Conservation (phyloP, 306 rosid species). For the Prunus mira region DNA sequence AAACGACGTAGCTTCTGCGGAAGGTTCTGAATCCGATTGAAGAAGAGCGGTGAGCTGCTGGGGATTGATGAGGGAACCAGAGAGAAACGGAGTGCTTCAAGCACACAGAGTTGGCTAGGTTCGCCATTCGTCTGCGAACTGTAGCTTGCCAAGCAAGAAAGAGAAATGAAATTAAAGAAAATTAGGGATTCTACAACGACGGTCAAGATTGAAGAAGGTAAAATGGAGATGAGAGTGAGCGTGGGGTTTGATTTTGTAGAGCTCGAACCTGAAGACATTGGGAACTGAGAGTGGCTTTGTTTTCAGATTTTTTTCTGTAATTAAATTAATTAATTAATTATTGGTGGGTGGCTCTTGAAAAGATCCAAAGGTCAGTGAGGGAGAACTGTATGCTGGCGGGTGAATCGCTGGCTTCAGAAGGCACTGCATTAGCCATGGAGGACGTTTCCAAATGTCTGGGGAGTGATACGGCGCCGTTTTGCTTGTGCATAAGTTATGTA, state of each 20-base stretch:
- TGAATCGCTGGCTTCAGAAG: not conserved
- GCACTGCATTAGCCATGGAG: not conserved
- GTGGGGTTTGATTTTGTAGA: not conserved
- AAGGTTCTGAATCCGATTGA: slow-evolving; percentile 39
- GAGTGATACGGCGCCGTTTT: not conserved
- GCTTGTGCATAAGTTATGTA: no score
- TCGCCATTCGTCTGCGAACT: slow-evolving; percentile 60
- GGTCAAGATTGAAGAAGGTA: slow-evolving; percentile 6
- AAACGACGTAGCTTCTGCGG: slow-evolving; percentile 60
- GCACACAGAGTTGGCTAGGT: slow-evolving; percentile 43
- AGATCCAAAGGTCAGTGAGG: slow-evolving; percentile 38
- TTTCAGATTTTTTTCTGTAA: not conserved
- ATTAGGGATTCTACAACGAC: not conserved
- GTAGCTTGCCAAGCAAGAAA: slow-evolving; percentile 22
- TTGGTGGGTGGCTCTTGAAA: slow-evolving; percentile 34
- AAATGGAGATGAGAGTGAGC: not conserved
- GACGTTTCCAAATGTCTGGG: not conserved
- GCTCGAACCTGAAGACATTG: slow-evolving; percentile 11
- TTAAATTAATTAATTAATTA: not conserved
- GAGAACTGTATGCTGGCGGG: not conserved
- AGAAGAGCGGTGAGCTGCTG: slow-evolving; percentile 10
- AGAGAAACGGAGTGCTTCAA: slow-evolving; percentile 50
- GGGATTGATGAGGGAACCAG: slow-evolving; percentile 29
- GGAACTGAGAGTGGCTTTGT: not conserved
- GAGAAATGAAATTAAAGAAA: not conserved